A percentile compares a stretch with the other conserved stretches of the same genome.
Evolutionary conservation across 2,329 filamentous ascomycete genomes (phyloP).

Genomic region (Aspergillus fructus): DNA sequence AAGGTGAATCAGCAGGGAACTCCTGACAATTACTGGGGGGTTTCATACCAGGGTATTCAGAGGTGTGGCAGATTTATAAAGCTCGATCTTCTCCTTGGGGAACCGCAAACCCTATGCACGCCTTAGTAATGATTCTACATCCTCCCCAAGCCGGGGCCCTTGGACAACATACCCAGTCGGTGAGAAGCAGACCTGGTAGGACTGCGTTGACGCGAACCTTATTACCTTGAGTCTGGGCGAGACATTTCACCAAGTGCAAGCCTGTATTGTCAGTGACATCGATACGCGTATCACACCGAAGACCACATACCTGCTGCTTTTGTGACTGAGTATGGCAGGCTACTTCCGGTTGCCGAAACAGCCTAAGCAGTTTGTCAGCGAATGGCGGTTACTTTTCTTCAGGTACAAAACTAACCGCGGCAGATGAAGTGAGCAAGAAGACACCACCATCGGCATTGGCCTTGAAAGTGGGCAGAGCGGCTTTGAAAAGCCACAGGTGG

Average conservation of each 20-base stretch:
- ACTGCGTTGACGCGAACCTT: slow-evolving; percentile 66
- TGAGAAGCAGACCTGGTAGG: slow-evolving; percentile 63
- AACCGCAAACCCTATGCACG: slow-evolving; percentile 54
- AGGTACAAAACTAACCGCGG: slow-evolving; percentile 48
- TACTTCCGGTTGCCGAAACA: slow-evolving; percentile 52
- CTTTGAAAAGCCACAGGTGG: slow-evolving; percentile 54
- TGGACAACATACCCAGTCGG: slow-evolving; percentile 59
- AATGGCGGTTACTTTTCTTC: slow-evolving; percentile 14
- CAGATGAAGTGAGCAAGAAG: slow-evolving; percentile 63
- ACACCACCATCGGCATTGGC: slow-evolving; percentile 62
- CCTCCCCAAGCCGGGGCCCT: not conserved
- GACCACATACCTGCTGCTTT: slow-evolving; percentile 64
- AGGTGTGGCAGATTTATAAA: slow-evolving; percentile 54
- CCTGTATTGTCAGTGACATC: slow-evolving; percentile 34
- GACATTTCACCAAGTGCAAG: slow-evolving; percentile 64
- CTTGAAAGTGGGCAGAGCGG: slow-evolving; percentile 59
- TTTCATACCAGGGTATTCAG: slow-evolving; percentile 57
- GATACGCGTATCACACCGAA: slow-evolving; percentile 10
- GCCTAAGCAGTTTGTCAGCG: slow-evolving; percentile 36
- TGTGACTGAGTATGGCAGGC: slow-evolving; percentile 72
- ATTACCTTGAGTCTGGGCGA: slow-evolving; percentile 61
- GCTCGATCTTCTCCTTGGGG: slow-evolving; percentile 56
- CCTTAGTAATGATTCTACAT: slow-evolving; percentile 3
- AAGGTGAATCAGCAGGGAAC: slow-evolving; percentile 9
- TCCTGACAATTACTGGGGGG: not conserved